Conservation (phyloP, 306 rosid species). For the Casuarina glauca region DNA sequence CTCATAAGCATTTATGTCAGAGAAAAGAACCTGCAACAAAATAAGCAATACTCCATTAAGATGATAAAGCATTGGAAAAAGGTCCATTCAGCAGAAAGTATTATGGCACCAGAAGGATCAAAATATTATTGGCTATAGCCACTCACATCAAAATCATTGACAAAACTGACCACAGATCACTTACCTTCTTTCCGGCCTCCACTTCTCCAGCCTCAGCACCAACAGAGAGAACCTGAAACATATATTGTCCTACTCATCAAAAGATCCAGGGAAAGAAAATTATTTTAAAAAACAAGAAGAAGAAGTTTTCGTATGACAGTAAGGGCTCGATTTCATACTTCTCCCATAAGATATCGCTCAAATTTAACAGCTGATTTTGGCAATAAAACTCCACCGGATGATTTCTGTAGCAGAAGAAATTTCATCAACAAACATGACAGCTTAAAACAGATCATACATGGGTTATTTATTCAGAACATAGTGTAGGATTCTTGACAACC, state of each 20-base stretch:
- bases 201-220: slow-evolving; percentile 78
- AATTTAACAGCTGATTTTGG: slow-evolving; percentile 92
- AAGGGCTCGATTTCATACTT: slow-evolving; percentile 46
- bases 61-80: neutral
- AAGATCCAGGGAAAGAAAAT: slow-evolving; percentile 2
- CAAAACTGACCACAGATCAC: neutral
- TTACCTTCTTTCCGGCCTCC: slow-evolving; percentile 77
- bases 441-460: slow-evolving; percentile 2
- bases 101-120: neutral
- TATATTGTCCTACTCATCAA: slow-evolving; percentile 14
- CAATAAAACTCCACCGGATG: slow-evolving; percentile 83
- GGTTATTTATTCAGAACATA: neutral
- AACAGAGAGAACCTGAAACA: slow-evolving; percentile 67
- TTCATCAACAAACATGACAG: slow-evolving; percentile 15
- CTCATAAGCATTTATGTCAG: slow-evolving; percentile 88
- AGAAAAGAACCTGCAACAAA: slow-evolving; percentile 81
- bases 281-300: neutral
- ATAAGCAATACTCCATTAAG: slow-evolving; percentile 4
- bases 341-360: slow-evolving; percentile 88
- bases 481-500: slow-evolving; percentile 11
- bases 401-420: slow-evolving; percentile 51
- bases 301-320: slow-evolving; percentile 11
- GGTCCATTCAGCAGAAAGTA: neutral
- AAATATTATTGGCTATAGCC: neutral
- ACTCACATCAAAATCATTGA: neutral